Evolutionary conservation across 495 filamentous ascomycete species (phyloP).

Genomic region (Aspergillus incahuasiensis): DNA sequence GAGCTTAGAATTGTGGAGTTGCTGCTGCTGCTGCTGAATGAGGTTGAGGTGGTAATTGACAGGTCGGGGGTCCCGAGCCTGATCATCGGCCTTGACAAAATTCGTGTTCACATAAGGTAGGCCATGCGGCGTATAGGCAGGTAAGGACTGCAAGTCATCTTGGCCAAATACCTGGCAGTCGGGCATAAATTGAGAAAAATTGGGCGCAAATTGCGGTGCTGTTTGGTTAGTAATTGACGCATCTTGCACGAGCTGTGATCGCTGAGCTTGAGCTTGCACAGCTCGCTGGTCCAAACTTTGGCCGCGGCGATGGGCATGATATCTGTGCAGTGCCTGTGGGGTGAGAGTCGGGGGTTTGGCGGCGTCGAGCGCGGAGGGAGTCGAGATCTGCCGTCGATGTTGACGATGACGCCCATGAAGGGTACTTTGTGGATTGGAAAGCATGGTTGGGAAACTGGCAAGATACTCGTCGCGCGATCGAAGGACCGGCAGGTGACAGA

Average conservation of each 20-base stretch:
- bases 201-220: slow-evolving; percentile 38
- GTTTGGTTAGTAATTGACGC: slow-evolving; percentile 60
- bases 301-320: slow-evolving; percentile 63
- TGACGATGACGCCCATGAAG: slow-evolving; percentile 65
- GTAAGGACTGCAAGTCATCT: slow-evolving; percentile 34
- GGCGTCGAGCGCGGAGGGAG: slow-evolving; percentile 68
- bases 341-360: slow-evolving; percentile 59
- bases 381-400: slow-evolving; percentile 87
- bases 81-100: slow-evolving; percentile 15
- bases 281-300: slow-evolving; percentile 70
- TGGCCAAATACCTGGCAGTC: slow-evolving; percentile 31
- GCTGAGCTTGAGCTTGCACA: slow-evolving; percentile 48
- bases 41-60: slow-evolving; percentile 21
- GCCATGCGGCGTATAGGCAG: slow-evolving; percentile 13
- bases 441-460: slow-evolving; percentile 51
- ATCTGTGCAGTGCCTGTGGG: slow-evolving; percentile 48
- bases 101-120: slow-evolving; percentile 20
- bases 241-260: slow-evolving; percentile 43
- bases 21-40: slow-evolving; percentile 28
- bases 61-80: slow-evolving; percentile 13
- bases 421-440: slow-evolving; percentile 65
- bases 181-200: slow-evolving; percentile 20
- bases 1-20: slow-evolving; percentile 16
- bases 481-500: slow-evolving; percentile 15
- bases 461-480: slow-evolving; percentile 16